Conservation (phyloP, 2,329 filamentous ascomycete species). For the Botryotinia calthae region DNA sequence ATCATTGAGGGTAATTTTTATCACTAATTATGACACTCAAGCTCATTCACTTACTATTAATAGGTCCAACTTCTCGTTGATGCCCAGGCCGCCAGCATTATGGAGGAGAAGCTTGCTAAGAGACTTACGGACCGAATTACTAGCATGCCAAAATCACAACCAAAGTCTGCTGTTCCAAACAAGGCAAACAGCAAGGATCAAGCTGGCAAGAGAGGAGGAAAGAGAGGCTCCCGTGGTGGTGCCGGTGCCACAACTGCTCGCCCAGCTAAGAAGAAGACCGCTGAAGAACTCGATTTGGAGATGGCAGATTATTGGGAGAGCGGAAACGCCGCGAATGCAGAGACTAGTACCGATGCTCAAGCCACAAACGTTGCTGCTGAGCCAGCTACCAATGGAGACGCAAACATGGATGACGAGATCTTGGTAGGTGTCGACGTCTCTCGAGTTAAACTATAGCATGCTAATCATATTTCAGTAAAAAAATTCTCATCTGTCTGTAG, state of each 20-base stretch:
- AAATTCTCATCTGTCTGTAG: neutral
- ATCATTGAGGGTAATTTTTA: constrained; percentile 88
- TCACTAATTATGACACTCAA: constrained; percentile 29
- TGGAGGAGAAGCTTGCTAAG: constrained; percentile 55
- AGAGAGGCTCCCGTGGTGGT: constrained; percentile 43
- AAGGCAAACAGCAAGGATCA: constrained; percentile 59
- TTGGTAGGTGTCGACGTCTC: constrained; percentile 26
- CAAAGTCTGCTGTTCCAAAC: constrained; percentile 80
- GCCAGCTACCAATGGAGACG: constrained; percentile 47
- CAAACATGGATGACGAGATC: constrained; percentile 66
- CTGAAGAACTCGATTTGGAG: constrained; percentile 92
- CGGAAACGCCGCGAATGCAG: constrained; percentile 46
- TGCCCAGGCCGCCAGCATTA: constrained; percentile 66
- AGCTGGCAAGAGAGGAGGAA: constrained; percentile 42
- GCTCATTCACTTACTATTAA: constrained; percentile 22
- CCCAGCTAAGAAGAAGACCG: constrained; percentile 81
- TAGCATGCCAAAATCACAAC: constrained; percentile 66
- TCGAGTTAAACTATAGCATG: neutral
- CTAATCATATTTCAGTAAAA: constrained; percentile 1
- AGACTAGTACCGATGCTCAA: constrained; percentile 48
- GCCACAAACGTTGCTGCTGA: constrained; percentile 45
- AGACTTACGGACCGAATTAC: constrained; percentile 76
- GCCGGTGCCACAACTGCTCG: constrained; percentile 55
- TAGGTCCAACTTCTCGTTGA: constrained; percentile 90
- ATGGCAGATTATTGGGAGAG: constrained; percentile 90